Conservation (phyloP, 495 filamentous ascomycete species). For the Cryomyces antarcticus region DNA sequence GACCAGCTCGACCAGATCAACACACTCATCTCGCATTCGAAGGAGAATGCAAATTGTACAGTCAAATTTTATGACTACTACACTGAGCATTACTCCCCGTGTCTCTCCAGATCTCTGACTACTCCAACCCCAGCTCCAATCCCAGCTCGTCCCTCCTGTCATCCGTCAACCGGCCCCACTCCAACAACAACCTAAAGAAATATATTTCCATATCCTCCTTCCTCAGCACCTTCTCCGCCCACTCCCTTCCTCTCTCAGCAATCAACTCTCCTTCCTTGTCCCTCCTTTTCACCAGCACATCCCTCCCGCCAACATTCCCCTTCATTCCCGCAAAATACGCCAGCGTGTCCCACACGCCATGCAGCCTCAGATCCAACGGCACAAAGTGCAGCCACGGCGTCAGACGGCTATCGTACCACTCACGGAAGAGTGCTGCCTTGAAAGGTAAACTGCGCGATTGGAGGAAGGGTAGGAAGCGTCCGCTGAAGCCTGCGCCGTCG, state of each 20-base stretch:
- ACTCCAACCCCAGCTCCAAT: neutral
- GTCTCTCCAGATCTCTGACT: too few species aligned
- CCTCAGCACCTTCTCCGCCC: constrained; percentile 43
- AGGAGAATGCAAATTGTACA: too few species aligned
- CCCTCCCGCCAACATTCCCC: neutral
- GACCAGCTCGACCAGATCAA: too few species aligned
- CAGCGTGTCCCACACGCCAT: constrained; percentile 15
- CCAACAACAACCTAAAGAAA: constrained; percentile 54
- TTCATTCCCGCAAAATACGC: constrained; percentile 17
- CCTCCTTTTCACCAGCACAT: constrained; percentile 12
- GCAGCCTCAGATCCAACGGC: constrained; percentile 41
- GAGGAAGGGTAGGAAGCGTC: constrained; percentile 42
- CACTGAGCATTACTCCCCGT: too few species aligned
- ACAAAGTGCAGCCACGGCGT: constrained; percentile 62
- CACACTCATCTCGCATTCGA: too few species aligned
- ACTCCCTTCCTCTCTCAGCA: constrained; percentile 42
- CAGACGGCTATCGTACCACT: constrained; percentile 57
- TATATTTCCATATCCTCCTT: constrained; percentile 74
- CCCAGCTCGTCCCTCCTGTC: constrained; percentile 14
- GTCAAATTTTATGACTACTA: too few species aligned
- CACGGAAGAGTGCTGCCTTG: constrained; percentile 41
- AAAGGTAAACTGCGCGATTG: constrained; percentile 43
- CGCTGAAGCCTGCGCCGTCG: constrained; percentile 45
- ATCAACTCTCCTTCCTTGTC: constrained; percentile 37
- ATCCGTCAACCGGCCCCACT: constrained; percentile 30